Evolutionary conservation across 2,329 filamentous ascomycete genomes (phyloP).

Genomic region (Ilyonectria sp.): DNA sequence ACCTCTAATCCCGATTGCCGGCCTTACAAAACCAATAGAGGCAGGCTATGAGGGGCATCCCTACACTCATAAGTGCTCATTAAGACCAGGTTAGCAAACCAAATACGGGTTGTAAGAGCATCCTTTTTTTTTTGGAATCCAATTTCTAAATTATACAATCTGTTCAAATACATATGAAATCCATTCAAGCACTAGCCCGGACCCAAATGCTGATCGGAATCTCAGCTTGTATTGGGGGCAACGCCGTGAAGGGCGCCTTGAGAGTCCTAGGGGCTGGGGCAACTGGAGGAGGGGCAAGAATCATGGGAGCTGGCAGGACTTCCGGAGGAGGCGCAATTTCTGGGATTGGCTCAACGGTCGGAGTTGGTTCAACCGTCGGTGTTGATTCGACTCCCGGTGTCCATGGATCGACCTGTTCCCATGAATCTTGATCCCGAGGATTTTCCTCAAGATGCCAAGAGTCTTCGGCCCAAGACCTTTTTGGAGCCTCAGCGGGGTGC

Average conservation of each 20-base stretch:
- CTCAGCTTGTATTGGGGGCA: constrained; percentile 8
- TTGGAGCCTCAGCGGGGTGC: background rate
- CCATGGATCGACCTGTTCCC: background rate
- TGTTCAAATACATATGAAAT: constrained; percentile 18
- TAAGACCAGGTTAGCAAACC: background rate
- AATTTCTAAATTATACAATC: constrained; percentile 13
- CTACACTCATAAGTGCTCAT: no score
- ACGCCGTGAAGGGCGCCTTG: background rate
- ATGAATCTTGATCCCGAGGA: background rate
- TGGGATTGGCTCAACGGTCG: background rate
- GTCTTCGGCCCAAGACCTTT: background rate
- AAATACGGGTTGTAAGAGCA: background rate
- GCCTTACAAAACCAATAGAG: no score
- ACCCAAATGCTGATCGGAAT: constrained; percentile 6
- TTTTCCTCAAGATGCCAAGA: background rate
- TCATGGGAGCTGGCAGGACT: constrained; percentile 2
- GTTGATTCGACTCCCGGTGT: background rate
- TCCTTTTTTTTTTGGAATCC: background rate
- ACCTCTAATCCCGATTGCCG: no score
- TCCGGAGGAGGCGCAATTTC: constrained; percentile 3
- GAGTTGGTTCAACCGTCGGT: background rate
- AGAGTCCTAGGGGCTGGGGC: constrained; percentile 10
- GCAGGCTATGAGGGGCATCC: no score
- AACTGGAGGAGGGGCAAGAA: constrained; percentile 5
- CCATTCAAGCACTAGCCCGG: constrained; percentile 12